Base-by-base conservation (phyloP, 805 yeast species). In the Millerago galiae region DNA sequence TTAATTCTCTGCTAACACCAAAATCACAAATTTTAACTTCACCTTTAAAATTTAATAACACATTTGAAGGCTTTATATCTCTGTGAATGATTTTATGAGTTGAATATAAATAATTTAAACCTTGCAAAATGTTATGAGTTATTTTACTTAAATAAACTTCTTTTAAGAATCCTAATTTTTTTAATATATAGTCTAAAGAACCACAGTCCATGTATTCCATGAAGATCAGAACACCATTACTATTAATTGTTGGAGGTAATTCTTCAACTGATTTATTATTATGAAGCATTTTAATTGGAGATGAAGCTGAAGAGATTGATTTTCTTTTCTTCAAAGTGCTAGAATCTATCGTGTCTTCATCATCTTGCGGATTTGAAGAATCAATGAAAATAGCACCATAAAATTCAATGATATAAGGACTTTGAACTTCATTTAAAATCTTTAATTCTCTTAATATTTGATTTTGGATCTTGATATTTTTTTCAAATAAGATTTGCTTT, bases 161-260 rank as follows among this genome's bases (percentile, higher is more conserved):
- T 3, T 85, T 83, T 30, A 85, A 68, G 11, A 81, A 78, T 5
- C 89, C 88, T 35, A 72, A 63, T 5, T 70, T 60, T 42, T 73
- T 72, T 47, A 81, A 66, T 18, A 91, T 81, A 47, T 85, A 79
- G 59, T 93, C 98, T 30, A 91, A 68, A 0, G 97, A 88, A 0
- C 96, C 91, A 62, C 96, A 86, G 62, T 91, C 95, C 77, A 91
- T 86, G 63, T 86, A 90, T 63, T 91, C 98, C 95, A 90, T 89
- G 59, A 95, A 83, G 47, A 93, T 84, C 12, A 88, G 82, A 14
- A 93, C 90, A 47, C 87, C 85, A 55, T 76, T 77, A 47, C 68
- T 63, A 11, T 50, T 53, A 8, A 58, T 44, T 9, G 51, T 48
- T 8, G 52, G 37, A 7, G 52, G 37, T 12, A 47, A 49, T 11